These are phyloP conservation scores for Penicillium parvum DNA, from an alignment of 495 filamentous ascomycete species.

Conservation along the genomic window DNA sequence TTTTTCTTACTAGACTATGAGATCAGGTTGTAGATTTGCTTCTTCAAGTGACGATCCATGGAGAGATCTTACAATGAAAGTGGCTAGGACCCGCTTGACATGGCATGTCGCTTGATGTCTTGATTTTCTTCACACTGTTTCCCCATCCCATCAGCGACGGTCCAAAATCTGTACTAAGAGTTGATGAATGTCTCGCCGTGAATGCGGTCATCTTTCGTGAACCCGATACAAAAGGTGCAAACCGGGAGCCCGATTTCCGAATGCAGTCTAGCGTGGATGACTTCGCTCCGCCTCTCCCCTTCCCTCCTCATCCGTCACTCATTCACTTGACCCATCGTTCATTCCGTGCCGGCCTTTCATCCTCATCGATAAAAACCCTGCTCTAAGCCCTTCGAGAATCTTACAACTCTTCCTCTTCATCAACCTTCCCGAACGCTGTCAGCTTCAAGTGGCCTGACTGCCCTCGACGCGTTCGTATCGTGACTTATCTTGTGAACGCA, in stretches of 20 bases:
- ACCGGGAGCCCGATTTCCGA: conserved; percentile 12
- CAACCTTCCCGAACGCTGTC: conserved; percentile 14
- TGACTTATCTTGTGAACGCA: conserved; percentile 10
- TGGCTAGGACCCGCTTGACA: no score
- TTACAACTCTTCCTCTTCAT: not conserved
- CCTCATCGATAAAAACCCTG: not conserved
- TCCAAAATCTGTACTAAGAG: no score
- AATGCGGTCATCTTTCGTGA: no score
- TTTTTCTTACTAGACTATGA: not conserved
- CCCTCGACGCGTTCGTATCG: conserved; percentile 12
- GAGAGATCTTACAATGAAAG: no score
- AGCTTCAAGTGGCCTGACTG: not conserved
- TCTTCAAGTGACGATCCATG: not conserved
- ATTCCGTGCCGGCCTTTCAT: not conserved
- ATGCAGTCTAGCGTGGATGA: conserved; percentile 4
- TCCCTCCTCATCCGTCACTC: conserved; percentile 10
- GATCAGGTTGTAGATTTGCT: no score
- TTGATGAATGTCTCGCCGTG: no score
- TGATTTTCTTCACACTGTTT: no score
- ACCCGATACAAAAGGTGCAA: conserved; percentile 19
- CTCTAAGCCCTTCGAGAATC: not conserved
- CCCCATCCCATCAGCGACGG: no score
- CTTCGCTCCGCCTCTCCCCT: conserved; percentile 9
- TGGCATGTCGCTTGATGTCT: no score
- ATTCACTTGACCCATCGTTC: no score